Evolutionary conservation across 768 basidiomycete genomes (phyloP).

Genomic region (Coprinopsis sp.): DNA sequence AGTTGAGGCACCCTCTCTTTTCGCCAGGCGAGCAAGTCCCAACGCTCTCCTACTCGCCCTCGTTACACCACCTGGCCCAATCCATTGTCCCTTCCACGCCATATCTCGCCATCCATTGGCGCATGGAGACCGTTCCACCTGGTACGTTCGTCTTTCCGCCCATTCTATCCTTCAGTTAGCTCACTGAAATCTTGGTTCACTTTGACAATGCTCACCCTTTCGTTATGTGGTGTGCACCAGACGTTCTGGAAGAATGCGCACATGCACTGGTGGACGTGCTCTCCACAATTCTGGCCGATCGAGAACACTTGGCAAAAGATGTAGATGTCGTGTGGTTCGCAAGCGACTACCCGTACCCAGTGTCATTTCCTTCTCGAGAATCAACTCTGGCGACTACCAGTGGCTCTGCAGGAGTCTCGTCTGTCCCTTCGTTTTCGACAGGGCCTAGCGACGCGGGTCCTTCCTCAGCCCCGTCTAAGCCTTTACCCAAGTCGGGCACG

Average conservation of each 20-base stretch:
- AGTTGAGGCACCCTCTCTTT: slow-evolving; percentile 45
- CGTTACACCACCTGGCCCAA: slow-evolving; percentile 49
- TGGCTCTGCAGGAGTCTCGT: neutral
- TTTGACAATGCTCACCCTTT: no score
- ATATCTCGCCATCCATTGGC: slow-evolving; percentile 38
- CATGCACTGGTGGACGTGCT: slow-evolving; percentile 44
- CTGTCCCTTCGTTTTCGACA: neutral
- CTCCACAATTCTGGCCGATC: slow-evolving; percentile 25
- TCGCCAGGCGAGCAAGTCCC: slow-evolving; percentile 37
- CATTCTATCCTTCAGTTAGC: no score
- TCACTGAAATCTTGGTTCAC: no score
- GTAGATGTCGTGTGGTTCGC: slow-evolving; percentile 50
- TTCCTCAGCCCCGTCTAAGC: slow-evolving; percentile 9
- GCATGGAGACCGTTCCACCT: slow-evolving; percentile 51
- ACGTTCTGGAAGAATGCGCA: slow-evolving; percentile 43
- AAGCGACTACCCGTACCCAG: slow-evolving; percentile 45
- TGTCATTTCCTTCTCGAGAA: slow-evolving; percentile 1
- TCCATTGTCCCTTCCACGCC: slow-evolving; percentile 20
- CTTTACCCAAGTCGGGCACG: slow-evolving; percentile 37
- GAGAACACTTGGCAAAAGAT: slow-evolving; percentile 19
- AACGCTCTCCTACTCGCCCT: slow-evolving; percentile 41
- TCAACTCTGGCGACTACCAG: neutral
- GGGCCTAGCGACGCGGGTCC: neutral
- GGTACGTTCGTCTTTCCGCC: no score
- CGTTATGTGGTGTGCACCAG: no score